Evolutionary conservation across 2,329 filamentous ascomycete genomes (phyloP), one percentile per base, ranked within the genome.

Genomic region (Aspergillus quadricinctus): DNA sequence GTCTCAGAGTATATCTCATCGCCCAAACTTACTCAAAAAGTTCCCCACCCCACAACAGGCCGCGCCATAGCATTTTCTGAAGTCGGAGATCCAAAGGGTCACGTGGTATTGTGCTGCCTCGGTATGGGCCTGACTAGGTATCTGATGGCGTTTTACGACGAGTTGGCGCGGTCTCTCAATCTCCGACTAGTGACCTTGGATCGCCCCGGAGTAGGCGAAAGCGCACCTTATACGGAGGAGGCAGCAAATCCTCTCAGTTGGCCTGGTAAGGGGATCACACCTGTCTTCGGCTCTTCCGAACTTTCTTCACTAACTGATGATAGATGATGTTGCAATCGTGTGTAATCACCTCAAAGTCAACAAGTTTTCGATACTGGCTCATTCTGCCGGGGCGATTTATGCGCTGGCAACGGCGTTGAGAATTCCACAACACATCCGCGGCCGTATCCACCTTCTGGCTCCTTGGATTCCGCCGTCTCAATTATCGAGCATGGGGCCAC

Each of bases 381-480:
- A 99, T 73, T 97, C 93, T 0, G 94, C 94, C 0, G 94, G 94
- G 17, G 93, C 94, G n/a, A 96, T 99, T 52, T 99, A 99, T 69
- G 94, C 94, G 1, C 83, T 99, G 19, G 94, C 94, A 0, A 97
- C 94, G 0, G 94, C 94, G 0, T 80, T 99, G 48, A 89, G 94
- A 48, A 96, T 99, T 84, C 94, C 94, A 3, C 92, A 97, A 66
- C 90, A 97, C 68, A 95, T 99, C 59, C 88, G 92, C 5, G 94
- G 94, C 21, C 88, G 91, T 53, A 94, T 99, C 54, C 94, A 99
- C 73, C 83, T 99, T 2, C 82, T 99, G 8, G 93, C 94, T 0
- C 94, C 94, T 0, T 75, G 72, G 94, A 97, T 99, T 49, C 94
- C 94, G 1, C 94, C 94, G 0, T 97, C 91, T 4, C 92, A 96